Base-by-base conservation (phyloP, 768 basidiomycete species). In the Stropharia rugosoannulata region DNA sequence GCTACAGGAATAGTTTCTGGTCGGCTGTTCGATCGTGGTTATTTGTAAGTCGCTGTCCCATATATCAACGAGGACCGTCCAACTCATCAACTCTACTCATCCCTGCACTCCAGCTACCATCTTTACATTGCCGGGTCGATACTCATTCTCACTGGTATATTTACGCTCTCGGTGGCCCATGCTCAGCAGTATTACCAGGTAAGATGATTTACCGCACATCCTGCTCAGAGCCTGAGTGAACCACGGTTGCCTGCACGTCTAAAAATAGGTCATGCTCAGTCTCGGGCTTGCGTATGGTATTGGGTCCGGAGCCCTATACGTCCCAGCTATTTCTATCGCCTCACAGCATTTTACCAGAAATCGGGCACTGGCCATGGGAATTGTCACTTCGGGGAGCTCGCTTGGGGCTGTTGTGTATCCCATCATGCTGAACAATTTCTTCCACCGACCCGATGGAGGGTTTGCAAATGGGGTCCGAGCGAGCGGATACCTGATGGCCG, bases 401-500 rank as follows among this genome's bases (percentile, higher is more conserved):
- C 12, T 55, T 15, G 54, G 54, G 4, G 54, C 46, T 1, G 41
- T 55, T 11, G 27, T 55, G 12, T 48, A 49, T 38, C 54, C 54
- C 3, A 47, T 55, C 7, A 49, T 55, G 54, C 22, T 55, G 6
- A 55, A 55, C 22, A 43, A 55, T 18, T 22, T 55, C 22, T 39
- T 55, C 19, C 35, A 55, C 13, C 25, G 45, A 4, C 18, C 15
- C 6, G 22, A 22, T 22, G 5, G 60, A 9, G 59, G 59, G 9
- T 66, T 62, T 44, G 59, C 49, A 8, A 50, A 47, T 5, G 51
- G 59, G 22, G 60, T 61, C 15, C 51, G 62, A 15, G 58, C 57
- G 5, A 62, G 58, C 47, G 65, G 59, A n/a, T 59, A 57, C n/a
- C 27, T 64, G n/a, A 49, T 58, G 18, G 32, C 49, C n/a, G 61